These are phyloP conservation scores for Cenchrus purpureus DNA, from an alignment of 176 grass and related monocot genomes.

Conservation along the genomic window DNA sequence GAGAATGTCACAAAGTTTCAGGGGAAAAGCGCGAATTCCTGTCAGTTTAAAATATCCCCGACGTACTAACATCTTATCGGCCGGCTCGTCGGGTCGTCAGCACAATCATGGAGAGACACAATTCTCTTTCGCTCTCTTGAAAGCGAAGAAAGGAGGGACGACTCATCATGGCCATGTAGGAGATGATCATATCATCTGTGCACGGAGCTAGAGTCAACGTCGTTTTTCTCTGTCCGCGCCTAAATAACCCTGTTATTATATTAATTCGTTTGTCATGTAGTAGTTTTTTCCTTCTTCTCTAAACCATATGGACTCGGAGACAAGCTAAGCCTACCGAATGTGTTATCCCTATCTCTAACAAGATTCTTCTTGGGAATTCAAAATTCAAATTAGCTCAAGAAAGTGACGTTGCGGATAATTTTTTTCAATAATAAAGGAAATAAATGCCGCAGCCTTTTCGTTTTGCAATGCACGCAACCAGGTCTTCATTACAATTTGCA, in stretches of 20 bases:
- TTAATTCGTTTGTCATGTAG: neutral
- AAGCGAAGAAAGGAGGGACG: slow-evolving; percentile 23
- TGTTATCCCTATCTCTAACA: neutral
- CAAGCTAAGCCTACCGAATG: neutral
- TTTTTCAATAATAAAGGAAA: neutral
- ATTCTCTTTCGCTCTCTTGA: slow-evolving; percentile 2
- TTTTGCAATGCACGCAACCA: neutral
- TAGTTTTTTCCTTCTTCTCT: neutral
- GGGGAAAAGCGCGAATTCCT: neutral
- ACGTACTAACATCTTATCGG: neutral
- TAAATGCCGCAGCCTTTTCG: neutral
- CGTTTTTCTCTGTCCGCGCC: neutral
- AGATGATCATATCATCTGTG: neutral
- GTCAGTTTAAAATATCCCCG: neutral
- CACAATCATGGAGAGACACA: slow-evolving; percentile 4
- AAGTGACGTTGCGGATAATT: neutral
- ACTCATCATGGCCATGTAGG: neutral
- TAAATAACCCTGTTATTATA: neutral
- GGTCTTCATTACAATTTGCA: neutral
- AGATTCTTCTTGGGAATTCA: neutral
- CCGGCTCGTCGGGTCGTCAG: neutral
- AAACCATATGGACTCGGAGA: neutral
- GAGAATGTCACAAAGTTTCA: neutral
- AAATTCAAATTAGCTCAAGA: slow-evolving; percentile 2
- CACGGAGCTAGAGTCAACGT: neutral